Evolutionary conservation across 805 yeast genomes (phyloP).

Genomic region (Hanseniaspora jakobsenii): DNA sequence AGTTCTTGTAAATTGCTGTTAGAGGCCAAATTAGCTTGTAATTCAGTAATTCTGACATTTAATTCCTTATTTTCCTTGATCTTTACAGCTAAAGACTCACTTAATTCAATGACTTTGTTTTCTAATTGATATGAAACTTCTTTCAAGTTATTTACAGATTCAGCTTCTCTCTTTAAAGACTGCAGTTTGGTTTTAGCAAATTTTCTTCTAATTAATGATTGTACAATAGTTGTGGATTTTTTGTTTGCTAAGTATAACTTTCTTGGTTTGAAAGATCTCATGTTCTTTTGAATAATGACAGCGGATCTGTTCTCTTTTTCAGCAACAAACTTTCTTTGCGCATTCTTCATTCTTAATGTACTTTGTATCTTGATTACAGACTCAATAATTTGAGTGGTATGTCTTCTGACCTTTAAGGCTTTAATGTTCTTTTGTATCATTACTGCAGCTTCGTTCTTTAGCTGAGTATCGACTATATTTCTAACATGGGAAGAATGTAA

Average conservation of each 20-base stretch:
- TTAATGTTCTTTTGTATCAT: conserved; percentile 58
- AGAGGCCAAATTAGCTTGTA: conserved; percentile 42
- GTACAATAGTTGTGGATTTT: conserved; percentile 56
- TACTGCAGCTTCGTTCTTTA: conserved; percentile 51
- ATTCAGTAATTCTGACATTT: conserved; percentile 43
- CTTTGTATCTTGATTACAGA: conserved; percentile 38
- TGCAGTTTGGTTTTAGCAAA: conserved; percentile 56
- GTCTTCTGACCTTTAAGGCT: conserved; percentile 39
- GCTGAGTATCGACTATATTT: conserved; percentile 40
- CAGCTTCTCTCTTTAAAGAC: conserved; percentile 70
- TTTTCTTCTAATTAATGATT: conserved; percentile 64
- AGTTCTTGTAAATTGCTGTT: conserved; percentile 42
- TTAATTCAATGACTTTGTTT: conserved; percentile 92
- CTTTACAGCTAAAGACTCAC: conserved; percentile 68
- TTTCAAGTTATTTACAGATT: conserved; percentile 76
- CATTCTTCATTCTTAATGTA: conserved; percentile 38
- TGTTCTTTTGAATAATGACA: conserved; percentile 53
- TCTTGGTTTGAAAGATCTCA: conserved; percentile 61
- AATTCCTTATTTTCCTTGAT: conserved; percentile 72
- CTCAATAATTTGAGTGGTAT: conserved; percentile 22
- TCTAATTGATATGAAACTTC: conserved; percentile 89
- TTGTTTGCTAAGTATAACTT: conserved; percentile 34
- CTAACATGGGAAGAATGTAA: conserved; percentile 56
- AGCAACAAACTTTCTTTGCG: conserved; percentile 41
- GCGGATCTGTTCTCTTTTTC: conserved; percentile 54